Evolutionary conservation across 2,329 filamentous ascomycete genomes (phyloP), one percentile per base, ranked within the genome.

Genomic region (Leptosphaerulina australis): DNA sequence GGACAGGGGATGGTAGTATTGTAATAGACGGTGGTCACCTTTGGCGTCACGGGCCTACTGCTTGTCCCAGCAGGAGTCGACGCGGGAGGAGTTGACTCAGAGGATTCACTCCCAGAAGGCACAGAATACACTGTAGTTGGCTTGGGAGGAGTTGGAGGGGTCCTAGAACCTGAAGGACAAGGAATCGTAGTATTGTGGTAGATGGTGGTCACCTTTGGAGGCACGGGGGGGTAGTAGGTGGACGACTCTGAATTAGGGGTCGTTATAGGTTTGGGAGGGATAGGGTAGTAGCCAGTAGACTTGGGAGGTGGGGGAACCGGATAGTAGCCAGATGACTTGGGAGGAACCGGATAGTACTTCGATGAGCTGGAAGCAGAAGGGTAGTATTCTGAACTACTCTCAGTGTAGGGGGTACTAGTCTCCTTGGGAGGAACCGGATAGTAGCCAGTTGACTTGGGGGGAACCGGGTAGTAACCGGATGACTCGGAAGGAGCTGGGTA

Each of bases 181-280:
- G 47, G 47, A 15, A 18, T 48, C 24, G 49, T 37, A 34, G 31
- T 43, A 48, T 48, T 34, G 47, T 56, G 12, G 50, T 56, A 44
- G 53, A 35, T 30, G 20, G 47, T 45, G 9, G 48, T 40, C 11
- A 31, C 35, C 40, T 50, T 50, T 10, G 47, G 47, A 7, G 39
- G 39, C 3, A 28, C 35, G 2, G 35, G 41, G 18, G 41, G 30
- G 31, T 44, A 22, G 41, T 44, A 36, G 6, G 5, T 7, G 31
- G n/a, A n/a, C n/a, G n/a, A n/a, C n/a, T n/a, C n/a, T n/a, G n/a
- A n/a, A n/a, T n/a, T n/a, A n/a, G n/a, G n/a, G n/a, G n/a, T n/a
- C n/a, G n/a, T n/a, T n/a, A n/a, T n/a, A n/a, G n/a, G n/a, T n/a
- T 37, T 38, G 6, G 38, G 35, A 11, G 46, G 44, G 11, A 39